Evolutionary conservation across 176 grass and related monocot genomes (phyloP), one percentile per base, ranked within the genome.

Genomic region (Aegilops speltoides): DNA sequence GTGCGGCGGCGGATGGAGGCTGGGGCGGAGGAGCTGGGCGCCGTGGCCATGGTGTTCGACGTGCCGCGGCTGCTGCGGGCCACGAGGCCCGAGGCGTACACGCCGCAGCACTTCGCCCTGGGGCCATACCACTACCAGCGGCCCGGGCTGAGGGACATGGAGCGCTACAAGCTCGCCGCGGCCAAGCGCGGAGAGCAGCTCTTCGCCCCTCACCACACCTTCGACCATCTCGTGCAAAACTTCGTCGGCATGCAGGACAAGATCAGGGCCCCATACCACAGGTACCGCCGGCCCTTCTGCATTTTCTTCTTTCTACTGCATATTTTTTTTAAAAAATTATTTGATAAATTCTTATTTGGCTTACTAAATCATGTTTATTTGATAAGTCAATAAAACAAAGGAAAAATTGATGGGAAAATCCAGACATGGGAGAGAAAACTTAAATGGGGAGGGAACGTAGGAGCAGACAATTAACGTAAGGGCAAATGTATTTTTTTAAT

Each of bases 101-200:
- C 81, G 52, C 91, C 94, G 68, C 91, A 96, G 85, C 74, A 91
- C 73, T 91, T 93, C 68, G 89, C 94, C 32, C 52, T 96, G 12
- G 94, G 94, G 1, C 94, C 89, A 0, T 96, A 93, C 87, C 94
- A 96, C 89, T 83, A 85, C 87, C 76, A 79, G 85, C 84, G 87
- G 7, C 54, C 82, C 5, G 94, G 93, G 77, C 88, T 96, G 8
- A 86, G 86, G 60, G 94, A 96, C 78, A 96, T 93, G 94, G 94
- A 96, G 87, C 79, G 94, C 0, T 93, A 91, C 85, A 96, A 93
- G 81, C 91, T 93, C 79, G 91, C 94, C 37, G 89, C 94, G 10
- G 91, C 85, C 50, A 89, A 89, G 69, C 88, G 87, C 57, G 89
- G 83, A 41, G 85, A 93, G 91, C 86, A 88, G 85, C 87, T 76